A percentile compares a stretch with the other conserved stretches of the same genome.
phyloP scores from a whole-genome alignment of 257 asterid genomes.

The Scutellaria barbata region DNA sequence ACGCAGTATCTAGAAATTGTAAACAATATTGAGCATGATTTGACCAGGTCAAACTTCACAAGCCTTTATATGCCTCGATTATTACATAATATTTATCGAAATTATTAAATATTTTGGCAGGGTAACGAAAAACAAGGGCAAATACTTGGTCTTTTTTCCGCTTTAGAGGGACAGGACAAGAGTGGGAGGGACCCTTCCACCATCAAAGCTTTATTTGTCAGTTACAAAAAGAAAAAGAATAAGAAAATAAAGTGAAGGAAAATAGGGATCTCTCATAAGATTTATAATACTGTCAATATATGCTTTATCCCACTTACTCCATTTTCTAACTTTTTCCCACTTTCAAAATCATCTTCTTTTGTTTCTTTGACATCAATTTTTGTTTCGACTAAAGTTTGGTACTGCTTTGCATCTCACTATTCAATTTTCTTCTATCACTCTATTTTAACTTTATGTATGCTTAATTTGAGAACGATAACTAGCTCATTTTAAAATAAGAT shows the following conservation, averaged over 20 bases:
- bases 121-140: slow-evolving; percentile 36
- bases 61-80: slow-evolving; percentile 44
- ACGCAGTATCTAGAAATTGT: slow-evolving; percentile 15
- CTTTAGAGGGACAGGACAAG: slow-evolving; percentile 45
- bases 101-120: background rate
- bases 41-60: slow-evolving; percentile 53
- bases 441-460: too few species aligned
- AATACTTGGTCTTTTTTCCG: slow-evolving; percentile 36
- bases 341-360: slow-evolving; percentile 32
- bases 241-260: background rate
- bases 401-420: background rate
- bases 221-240: background rate
- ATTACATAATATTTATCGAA: slow-evolving; percentile 10
- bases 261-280: background rate
- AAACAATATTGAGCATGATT: slow-evolving; percentile 10
- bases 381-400: background rate
- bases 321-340: slow-evolving; percentile 32
- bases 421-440: too few species aligned
- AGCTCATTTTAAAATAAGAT: too few species aligned
- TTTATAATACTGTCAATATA: slow-evolving; percentile 12
- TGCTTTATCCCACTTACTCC: slow-evolving; percentile 34
- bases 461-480: too few species aligned
- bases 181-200: slow-evolving; percentile 25
- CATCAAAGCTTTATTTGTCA: slow-evolving; percentile 33
- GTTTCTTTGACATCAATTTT: slow-evolving; percentile 25